phyloP scores from a whole-genome alignment of 805 yeast genomes.

The Suhomyces kilbournensis region DNA sequence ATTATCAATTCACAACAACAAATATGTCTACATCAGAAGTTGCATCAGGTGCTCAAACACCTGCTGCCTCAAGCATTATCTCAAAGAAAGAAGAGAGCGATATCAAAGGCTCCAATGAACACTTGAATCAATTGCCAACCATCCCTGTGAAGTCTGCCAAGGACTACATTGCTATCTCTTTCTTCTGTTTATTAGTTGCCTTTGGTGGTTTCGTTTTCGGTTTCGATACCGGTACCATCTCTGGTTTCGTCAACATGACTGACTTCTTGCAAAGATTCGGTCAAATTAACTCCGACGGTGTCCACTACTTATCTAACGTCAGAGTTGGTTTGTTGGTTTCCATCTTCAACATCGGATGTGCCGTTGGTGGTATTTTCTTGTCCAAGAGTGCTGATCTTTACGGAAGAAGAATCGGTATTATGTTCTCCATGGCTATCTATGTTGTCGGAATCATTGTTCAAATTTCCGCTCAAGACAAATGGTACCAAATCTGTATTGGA shows the following conservation, averaged over 20 bases:
- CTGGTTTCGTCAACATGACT: constrained; percentile 29
- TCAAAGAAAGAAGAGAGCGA: constrained; percentile 22
- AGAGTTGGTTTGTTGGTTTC: constrained; percentile 27
- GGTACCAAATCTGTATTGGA: constrained; percentile 27
- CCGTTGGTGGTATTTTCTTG: constrained; percentile 26
- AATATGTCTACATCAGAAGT: constrained; percentile 25
- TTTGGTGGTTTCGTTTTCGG: constrained; percentile 31
- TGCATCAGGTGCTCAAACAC: constrained; percentile 32
- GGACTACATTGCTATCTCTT: constrained; percentile 33
- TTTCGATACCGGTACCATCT: constrained; percentile 30
- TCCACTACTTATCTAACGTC: constrained; percentile 18
- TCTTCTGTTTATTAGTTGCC: constrained; percentile 25
- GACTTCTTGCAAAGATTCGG: constrained; percentile 23
- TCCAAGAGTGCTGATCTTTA: constrained; percentile 22
- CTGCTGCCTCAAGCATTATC: constrained; percentile 25
- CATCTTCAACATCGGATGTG: constrained; percentile 29
- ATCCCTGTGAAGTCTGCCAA: constrained; percentile 26
- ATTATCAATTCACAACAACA: neutral
- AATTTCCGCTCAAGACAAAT: constrained; percentile 18
- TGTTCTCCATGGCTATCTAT: constrained; percentile 25
- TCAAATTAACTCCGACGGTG: constrained; percentile 14
- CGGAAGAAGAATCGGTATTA: constrained; percentile 27
- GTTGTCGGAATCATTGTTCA: constrained; percentile 27
- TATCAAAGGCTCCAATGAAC: neutral
- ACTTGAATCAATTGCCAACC: constrained; percentile 2